Evolutionary conservation across 768 basidiomycete genomes (phyloP).

Genomic region (Zangia roseola): DNA sequence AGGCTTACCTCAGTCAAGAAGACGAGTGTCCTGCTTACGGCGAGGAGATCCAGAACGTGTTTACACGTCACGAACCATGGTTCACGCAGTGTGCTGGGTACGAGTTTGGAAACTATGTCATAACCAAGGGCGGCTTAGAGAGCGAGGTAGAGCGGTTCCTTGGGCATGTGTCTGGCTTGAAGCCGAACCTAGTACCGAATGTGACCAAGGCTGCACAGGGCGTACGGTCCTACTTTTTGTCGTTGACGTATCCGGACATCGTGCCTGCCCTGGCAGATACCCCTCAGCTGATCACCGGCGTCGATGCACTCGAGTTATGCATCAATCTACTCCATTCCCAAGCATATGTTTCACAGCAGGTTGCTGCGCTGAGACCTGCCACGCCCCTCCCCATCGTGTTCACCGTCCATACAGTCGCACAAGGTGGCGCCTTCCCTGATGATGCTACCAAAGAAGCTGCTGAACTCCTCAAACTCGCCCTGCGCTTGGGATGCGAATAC

Average conservation of each 20-base stretch:
- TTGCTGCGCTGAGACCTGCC: conserved; percentile 72
- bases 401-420: conserved; percentile 83
- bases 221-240: conserved; percentile 86
- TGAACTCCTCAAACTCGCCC: conserved; percentile 71
- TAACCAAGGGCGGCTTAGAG: conserved; percentile 31
- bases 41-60: conserved; percentile 84
- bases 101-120: conserved; percentile 78
- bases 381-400: conserved; percentile 87
- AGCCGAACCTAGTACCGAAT: conserved; percentile 62
- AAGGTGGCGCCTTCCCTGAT: conserved; percentile 93
- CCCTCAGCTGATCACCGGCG: conserved; percentile 76
- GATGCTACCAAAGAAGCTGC: conserved; percentile 66
- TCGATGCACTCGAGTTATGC: conserved; percentile 91
- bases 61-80: conserved; percentile 80
- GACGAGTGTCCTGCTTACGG: conserved; percentile 83
- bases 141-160: conserved; percentile 84
- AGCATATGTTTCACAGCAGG: conserved; percentile 76
- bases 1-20: conserved; percentile 76
- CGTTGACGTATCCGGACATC: conserved; percentile 89
- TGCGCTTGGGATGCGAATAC: conserved; percentile 87
- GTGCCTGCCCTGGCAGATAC: conserved; percentile 65
- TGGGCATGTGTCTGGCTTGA: conserved; percentile 74
- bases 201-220: conserved; percentile 37
- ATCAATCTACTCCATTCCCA: conserved; percentile 80
- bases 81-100: conserved; percentile 78